phyloP scores from a whole-genome alignment of 108 stramenopile genomes.

The Skeletonema costatum region DNA sequence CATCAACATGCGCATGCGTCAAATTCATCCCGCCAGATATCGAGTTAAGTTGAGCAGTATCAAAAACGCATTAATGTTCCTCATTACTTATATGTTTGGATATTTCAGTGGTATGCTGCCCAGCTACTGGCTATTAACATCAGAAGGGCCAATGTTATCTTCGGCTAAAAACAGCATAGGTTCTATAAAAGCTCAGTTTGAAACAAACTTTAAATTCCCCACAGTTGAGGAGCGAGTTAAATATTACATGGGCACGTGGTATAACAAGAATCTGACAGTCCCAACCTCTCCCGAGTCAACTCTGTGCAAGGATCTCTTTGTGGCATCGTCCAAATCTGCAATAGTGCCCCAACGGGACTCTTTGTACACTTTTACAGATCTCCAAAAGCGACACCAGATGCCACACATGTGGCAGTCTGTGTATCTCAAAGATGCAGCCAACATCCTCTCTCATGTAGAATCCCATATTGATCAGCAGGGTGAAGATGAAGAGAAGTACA shows the following conservation, averaged over 20 bases:
- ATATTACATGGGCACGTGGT: slow-evolving; percentile 24
- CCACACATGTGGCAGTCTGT: not conserved
- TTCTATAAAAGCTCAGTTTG: not conserved
- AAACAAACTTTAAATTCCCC: slow-evolving; percentile 12
- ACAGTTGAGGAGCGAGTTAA: not conserved
- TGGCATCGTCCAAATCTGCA: too few relatives aligned
- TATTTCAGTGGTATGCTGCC: too few relatives aligned
- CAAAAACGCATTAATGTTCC: too few relatives aligned
- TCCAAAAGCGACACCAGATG: not conserved
- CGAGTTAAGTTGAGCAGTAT: too few relatives aligned
- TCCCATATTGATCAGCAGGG: too few relatives aligned
- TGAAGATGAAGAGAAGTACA: too few relatives aligned
- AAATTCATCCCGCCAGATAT: too few relatives aligned
- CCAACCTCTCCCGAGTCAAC: not conserved
- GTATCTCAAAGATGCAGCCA: not conserved
- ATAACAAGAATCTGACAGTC: not conserved
- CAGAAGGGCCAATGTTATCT: too few relatives aligned
- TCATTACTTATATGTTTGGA: too few relatives aligned
- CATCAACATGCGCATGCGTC: too few relatives aligned
- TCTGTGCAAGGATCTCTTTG: not conserved
- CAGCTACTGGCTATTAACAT: too few relatives aligned
- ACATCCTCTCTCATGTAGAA: not conserved
- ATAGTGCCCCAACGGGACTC: not conserved
- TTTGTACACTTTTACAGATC: not conserved
- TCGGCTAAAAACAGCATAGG: too few relatives aligned